A percentile compares a stretch with the other conserved stretches of the same genome.
phyloP scores from a whole-genome alignment of 1,284 basidiomycete species.

The Phaffia rhodozyma region DNA sequence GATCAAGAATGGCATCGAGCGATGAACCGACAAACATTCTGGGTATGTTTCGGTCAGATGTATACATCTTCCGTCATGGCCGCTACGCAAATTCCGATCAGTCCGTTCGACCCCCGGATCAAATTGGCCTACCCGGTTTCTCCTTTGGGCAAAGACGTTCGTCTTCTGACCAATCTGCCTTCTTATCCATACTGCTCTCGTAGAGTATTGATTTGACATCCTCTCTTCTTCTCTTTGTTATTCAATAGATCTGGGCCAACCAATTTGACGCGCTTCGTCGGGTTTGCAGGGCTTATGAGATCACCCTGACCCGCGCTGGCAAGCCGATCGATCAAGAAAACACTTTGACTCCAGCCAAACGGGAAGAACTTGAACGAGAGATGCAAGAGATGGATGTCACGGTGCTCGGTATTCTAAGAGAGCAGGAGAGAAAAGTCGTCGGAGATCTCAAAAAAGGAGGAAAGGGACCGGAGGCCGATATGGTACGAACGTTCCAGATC shows the following conservation, averaged over 20 bases:
- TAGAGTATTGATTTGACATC: not conserved
- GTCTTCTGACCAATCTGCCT: not conserved
- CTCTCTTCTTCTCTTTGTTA: not conserved
- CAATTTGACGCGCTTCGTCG: slow-evolving; percentile 10
- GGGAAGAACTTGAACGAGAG: slow-evolving; percentile 16
- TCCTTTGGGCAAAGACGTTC: slow-evolving; percentile 26
- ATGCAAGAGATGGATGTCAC: slow-evolving; percentile 30
- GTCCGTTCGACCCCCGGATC: slow-evolving; percentile 31
- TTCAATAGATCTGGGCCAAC: slow-evolving; percentile 11
- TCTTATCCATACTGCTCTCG: not conserved
- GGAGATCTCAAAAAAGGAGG: slow-evolving; percentile 24
- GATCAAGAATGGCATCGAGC: no score
- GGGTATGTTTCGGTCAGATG: no score
- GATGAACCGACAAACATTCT: no score
- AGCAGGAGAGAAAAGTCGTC: slow-evolving; percentile 29
- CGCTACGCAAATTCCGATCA: slow-evolving; percentile 19
- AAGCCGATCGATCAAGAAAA: not conserved
- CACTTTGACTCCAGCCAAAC: not conserved
- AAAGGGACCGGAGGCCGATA: slow-evolving; percentile 30
- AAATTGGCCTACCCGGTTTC: slow-evolving; percentile 32
- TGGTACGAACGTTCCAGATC: slow-evolving; percentile 33
- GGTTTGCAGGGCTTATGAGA: slow-evolving; percentile 4
- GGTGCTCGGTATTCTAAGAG: slow-evolving; percentile 30
- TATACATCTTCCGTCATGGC: no score
- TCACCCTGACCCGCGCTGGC: not conserved